These are phyloP conservation scores for Cladobotryum mycophilum DNA, from an alignment of 2,329 filamentous ascomycete species.

Conservation along the genomic window DNA sequence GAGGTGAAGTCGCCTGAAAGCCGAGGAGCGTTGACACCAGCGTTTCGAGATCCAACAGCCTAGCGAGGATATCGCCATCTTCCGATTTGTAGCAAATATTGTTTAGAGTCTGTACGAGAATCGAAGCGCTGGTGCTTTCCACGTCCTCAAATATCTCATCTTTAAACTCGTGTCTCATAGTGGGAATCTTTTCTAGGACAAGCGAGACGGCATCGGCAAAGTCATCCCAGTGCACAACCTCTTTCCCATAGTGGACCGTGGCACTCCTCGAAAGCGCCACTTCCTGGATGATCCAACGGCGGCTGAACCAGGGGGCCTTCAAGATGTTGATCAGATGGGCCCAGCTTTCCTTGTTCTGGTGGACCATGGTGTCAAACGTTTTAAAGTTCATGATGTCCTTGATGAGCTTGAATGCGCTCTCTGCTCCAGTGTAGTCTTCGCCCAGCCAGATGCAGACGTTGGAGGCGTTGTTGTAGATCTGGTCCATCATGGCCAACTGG, in stretches of 20 bases:
- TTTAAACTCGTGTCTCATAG: not conserved
- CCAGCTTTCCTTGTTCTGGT: not conserved
- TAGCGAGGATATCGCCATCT: not conserved
- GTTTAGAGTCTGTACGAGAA: not conserved
- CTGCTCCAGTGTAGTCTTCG: not conserved
- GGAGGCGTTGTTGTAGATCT: not conserved
- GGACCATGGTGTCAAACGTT: too few species aligned
- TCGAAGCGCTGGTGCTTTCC: not conserved
- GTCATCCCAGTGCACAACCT: conserved; percentile 1
- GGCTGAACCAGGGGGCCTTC: conserved; percentile 12
- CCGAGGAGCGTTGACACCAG: conserved; percentile 1
- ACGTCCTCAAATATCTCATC: conserved; percentile 1
- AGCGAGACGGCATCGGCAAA: conserved; percentile 3
- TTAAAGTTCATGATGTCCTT: not conserved
- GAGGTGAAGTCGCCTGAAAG: conserved; percentile 1
- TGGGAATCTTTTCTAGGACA: not conserved
- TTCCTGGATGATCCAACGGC: conserved; percentile 15
- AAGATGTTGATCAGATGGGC: conserved; percentile 5
- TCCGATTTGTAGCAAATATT: not conserved
- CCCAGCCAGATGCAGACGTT: conserved; percentile 2
- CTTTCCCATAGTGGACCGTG: conserved; percentile 7
- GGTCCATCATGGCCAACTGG: not conserved
- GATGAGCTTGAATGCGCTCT: not conserved
- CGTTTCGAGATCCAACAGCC: conserved; percentile 1
- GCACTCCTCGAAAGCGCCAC: conserved; percentile 12